Conservation (phyloP, 139 green algal species). For the Raphidocelis subcapitata region DNA sequence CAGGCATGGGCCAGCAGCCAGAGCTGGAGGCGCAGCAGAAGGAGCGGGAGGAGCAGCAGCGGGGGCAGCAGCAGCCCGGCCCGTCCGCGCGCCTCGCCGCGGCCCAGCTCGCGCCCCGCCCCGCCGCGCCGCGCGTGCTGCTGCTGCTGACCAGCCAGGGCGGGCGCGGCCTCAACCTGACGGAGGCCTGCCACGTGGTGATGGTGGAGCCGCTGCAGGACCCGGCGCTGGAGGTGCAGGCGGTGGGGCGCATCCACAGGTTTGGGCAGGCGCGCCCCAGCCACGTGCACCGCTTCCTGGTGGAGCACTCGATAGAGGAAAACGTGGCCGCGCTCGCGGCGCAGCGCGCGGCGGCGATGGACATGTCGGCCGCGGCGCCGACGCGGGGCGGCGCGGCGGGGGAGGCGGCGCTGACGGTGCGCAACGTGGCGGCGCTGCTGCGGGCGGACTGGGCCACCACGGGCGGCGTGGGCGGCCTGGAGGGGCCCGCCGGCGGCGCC, state of each 20-base stretch:
- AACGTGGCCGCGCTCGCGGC: constrained; percentile 60
- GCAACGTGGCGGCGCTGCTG: constrained; percentile 21
- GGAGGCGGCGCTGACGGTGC: constrained; percentile 6
- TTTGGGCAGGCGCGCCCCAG: constrained; percentile 71
- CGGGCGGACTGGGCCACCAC: not conserved
- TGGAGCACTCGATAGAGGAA: constrained; percentile 74
- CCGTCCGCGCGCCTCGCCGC: not conserved
- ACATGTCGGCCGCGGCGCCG: constrained; percentile 37
- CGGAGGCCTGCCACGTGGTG: constrained; percentile 84
- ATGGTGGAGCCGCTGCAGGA: constrained; percentile 71
- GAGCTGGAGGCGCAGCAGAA: not conserved
- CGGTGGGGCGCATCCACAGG: constrained; percentile 61
- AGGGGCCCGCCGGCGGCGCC: too few relatives aligned
- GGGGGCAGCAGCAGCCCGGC: not conserved
- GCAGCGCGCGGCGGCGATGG: constrained; percentile 46
- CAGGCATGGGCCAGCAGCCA: too few relatives aligned
- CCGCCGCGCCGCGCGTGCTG: constrained; percentile 48
- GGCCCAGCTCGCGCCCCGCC: not conserved
- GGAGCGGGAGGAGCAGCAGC: not conserved
- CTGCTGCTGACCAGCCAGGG: constrained; percentile 78
- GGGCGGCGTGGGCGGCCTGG: too few relatives aligned
- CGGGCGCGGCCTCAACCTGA: constrained; percentile 77
- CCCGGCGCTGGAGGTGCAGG: constrained; percentile 48
- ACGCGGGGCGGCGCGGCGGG: not conserved
- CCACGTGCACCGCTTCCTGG: constrained; percentile 59